Evolutionary conservation across 2,329 filamentous ascomycete species (phyloP).

Genomic region (Aspergillus viridinutans): DNA sequence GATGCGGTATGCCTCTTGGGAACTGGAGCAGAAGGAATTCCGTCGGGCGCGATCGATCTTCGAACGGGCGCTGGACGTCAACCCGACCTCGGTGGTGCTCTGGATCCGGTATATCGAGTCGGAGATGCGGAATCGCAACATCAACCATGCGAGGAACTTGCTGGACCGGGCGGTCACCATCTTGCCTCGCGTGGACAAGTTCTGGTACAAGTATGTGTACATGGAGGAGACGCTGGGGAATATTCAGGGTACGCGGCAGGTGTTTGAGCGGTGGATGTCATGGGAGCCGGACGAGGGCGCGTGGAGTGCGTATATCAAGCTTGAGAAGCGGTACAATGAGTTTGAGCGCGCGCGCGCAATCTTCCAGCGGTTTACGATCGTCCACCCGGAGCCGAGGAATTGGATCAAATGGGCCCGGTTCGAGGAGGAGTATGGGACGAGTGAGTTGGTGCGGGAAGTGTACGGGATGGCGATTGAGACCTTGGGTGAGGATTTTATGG

Average conservation of each 20-base stretch:
- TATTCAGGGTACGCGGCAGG: slow-evolving; percentile 82
- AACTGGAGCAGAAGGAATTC: slow-evolving; percentile 97
- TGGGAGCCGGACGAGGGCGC: slow-evolving; percentile 97
- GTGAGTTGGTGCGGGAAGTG: slow-evolving; percentile 85
- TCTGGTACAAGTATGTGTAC: slow-evolving; percentile 99
- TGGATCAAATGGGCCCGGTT: slow-evolving; percentile 99
- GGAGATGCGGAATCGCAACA: slow-evolving; percentile 92
- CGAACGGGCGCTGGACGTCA: slow-evolving; percentile 88
- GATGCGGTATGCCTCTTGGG: slow-evolving; percentile 96
- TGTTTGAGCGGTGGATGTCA: slow-evolving; percentile 97
- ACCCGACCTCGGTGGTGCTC: slow-evolving; percentile 76
- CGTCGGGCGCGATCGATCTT: slow-evolving; percentile 87
- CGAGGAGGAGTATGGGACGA: slow-evolving; percentile 91
- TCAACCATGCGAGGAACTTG: slow-evolving; percentile 93
- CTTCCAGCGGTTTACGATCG: slow-evolving; percentile 82
- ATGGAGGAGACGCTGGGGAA: slow-evolving; percentile 98
- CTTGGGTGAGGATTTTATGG: slow-evolving; percentile 89
- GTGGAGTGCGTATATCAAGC: slow-evolving; percentile 93
- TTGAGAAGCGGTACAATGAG: slow-evolving; percentile 93
- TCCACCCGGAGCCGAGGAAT: slow-evolving; percentile 90
- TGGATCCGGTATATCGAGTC: slow-evolving; percentile 94
- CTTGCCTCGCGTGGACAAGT: slow-evolving; percentile 83
- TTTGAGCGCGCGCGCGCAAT: slow-evolving; percentile 86
- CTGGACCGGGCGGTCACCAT: slow-evolving; percentile 93
- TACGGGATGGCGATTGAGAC: slow-evolving; percentile 85